Evolutionary conservation across 257 asterid genomes (phyloP).

Genomic region (Eucommia ulmoides): DNA sequence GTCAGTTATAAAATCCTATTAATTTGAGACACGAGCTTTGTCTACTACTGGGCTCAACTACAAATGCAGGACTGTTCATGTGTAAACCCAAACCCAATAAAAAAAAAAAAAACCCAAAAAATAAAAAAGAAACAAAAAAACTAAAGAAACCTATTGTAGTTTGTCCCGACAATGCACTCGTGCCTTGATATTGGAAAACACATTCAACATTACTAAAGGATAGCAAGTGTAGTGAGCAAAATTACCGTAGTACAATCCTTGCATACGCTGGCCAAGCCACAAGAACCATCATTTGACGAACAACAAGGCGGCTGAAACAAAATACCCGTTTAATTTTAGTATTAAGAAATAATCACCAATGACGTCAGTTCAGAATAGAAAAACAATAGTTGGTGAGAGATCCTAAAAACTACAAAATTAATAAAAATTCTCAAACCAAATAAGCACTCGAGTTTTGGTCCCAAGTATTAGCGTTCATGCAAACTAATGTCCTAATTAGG

Average conservation of each 20-base stretch:
- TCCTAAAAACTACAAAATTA: too few relatives aligned
- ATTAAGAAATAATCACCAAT: background rate
- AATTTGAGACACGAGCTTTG: background rate
- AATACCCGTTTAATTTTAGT: conserved; percentile 4
- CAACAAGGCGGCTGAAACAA: conserved; percentile 94
- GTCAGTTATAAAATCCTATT: conserved; percentile 14
- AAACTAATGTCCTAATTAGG: too few relatives aligned
- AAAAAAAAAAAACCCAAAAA: background rate
- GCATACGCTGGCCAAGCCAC: conserved; percentile 59
- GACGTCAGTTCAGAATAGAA: background rate
- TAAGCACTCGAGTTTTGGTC: too few relatives aligned
- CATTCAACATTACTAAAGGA: background rate
- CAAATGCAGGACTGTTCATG: background rate
- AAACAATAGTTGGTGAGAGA: too few relatives aligned
- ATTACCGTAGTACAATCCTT: conserved; percentile 94
- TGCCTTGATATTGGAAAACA: too few relatives aligned
- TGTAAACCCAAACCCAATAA: too few relatives aligned
- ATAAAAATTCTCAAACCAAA: too few relatives aligned
- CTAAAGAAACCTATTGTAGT: too few relatives aligned
- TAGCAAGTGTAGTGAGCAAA: background rate
- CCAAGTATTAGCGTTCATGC: too few relatives aligned
- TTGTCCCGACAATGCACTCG: too few relatives aligned
- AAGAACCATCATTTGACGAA: conserved; percentile 45
- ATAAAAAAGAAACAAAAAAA: too few relatives aligned
- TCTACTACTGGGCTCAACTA: background rate